Evolutionary conservation across 495 filamentous ascomycete genomes (phyloP), one percentile per base, ranked within the genome.

Genomic region (Penicillium cosmopolitanum): DNA sequence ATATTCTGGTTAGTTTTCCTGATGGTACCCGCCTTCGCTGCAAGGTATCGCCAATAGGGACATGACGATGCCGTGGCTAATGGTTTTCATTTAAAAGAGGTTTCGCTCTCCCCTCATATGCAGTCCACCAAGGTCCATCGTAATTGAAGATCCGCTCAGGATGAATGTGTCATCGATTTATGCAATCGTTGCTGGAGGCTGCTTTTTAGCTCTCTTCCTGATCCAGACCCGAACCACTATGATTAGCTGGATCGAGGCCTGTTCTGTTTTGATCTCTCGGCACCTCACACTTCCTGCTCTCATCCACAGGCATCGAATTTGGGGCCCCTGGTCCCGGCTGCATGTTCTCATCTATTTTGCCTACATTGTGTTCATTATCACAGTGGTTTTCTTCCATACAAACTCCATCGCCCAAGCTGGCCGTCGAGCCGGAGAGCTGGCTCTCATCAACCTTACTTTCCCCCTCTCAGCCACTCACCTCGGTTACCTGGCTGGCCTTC

Each of bases 401-500:
- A 5, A 25, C 11, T 50, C 25, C 21, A 2, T 50, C 11, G n/a
- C 19, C 11, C 16, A 50, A 25, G n/a, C 25, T 13, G 54, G 63
- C 55, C 56, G 48, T 50, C 58, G 57, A 51, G 65, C 63, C 10
- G 66, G 65, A 50, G 59, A 62, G 33, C 52, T 71, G 23, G 57
- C 63, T 19, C 58, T 68, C 0, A 43, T 71, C 25, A 66, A 65
- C 31, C 36, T 68, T 34, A 54, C 62, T 46, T 65, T 66, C 34
- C 65, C 64, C 43, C 64, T 70, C 48, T 55, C 47, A 25, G 50
- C 62, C 44, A 59, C 53, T 48, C 54, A 72, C 42, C 63, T 75
- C 19, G 62, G 63, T 57, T 68, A 61, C 19, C 57, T 73, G 1
- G 64, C 68, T 46, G 60, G 66, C 28, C 38, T 71, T 16, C 57